Evolutionary conservation across 2,329 filamentous ascomycete species (phyloP), one percentile per base, ranked within the genome.

Genomic region (Pseudocercospora fijiensis): DNA sequence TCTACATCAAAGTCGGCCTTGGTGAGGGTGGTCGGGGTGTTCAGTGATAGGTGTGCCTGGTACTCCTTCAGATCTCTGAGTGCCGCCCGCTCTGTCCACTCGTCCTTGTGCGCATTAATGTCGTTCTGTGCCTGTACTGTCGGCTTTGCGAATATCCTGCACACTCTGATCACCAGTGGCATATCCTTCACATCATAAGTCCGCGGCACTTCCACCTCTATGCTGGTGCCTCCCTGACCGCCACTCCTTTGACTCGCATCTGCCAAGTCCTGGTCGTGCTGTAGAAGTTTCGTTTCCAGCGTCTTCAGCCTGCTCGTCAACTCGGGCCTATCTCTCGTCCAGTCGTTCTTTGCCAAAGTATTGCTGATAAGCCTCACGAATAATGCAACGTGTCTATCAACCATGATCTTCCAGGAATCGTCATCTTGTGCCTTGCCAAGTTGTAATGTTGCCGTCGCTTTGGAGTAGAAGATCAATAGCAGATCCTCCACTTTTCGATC

Each of bases 101-200:
- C 78, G 4, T 86, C 83, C 69, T 89, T 90, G 77, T 96, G 86
- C 56, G 87, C 85, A 76, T 96, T 90, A 74, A 99, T 91, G 72
- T 97, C 93, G 49, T 86, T 85, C 78, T 99, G 95, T 5, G 93
- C 89, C 69, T 95, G 88, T 1, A 88, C 87, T 69, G 90, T 87
- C 49, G 88, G 87, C 64, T 94, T 83, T 51, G 90, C 90, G 78
- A 98, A 99, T 67, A 97, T 90, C 71, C 85, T 88, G 57, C 90
- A 90, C 26, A 99, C 93, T 37, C 89, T 86, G 75, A 95, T 89
- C 27, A 96, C 95, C 78, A 97, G 85, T 41, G 89, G 89, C 95
- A 99, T 99, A 75, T 99, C 95, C 78, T 95, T 96, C 74, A 98
- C 89, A 77, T 97, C 91, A 77, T 96, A 91, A 73, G 88, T 95